Evolutionary conservation across 345 rosid species (phyloP), one percentile per base, ranked within the genome.

Genomic region (Arabidopsis arenosa): DNA sequence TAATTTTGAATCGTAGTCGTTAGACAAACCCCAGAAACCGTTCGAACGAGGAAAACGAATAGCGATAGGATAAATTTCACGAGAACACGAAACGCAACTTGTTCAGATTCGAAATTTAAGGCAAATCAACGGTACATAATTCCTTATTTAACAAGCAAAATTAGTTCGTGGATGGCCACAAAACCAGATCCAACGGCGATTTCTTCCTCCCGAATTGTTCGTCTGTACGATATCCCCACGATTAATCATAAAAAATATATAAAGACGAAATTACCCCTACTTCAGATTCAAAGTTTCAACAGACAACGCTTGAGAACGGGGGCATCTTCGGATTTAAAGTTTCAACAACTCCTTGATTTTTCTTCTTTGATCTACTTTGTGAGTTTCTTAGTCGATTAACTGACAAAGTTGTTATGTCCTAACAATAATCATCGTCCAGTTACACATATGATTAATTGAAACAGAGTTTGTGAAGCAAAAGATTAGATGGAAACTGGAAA

Each of bases 181-280:
- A 75, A 59, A 49, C 63, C 68, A 75, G 68, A 75, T 75, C 79
- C 54, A 49, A 75, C 73, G 68, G 28, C 73, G 62, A 58, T 68
- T 58, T 51, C 79, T 63, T 66, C 33, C 61, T 44, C 79, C 79
- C 26, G 73, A 49, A 21, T 15, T 59, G 43, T 59, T 75, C 73
- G 78, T 66, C 73, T 67, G 59, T 37, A 66, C 78, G 7, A 64
- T 45, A 33, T 35, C 51, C 49, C 9, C 77, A 43, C 45, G 10
- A 65, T 63, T 30, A 6, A 11, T 6, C 0, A 39, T 3, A 1
- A 23, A 23, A 2, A 1, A 23, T 23, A 23, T 23, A 23, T 1
- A 56, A 57, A 8, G 63, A 57, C 62, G 41, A 14, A n/a, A 26
- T 0, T 26, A 26, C 59, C 59, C 51, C 35, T 53, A 7, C 9